A percentile compares a stretch with the other conserved stretches of the same genome.
These are phyloP conservation scores for Picea mariana DNA, from an alignment of 83 land plant genomes.

Conservation along the genomic window DNA sequence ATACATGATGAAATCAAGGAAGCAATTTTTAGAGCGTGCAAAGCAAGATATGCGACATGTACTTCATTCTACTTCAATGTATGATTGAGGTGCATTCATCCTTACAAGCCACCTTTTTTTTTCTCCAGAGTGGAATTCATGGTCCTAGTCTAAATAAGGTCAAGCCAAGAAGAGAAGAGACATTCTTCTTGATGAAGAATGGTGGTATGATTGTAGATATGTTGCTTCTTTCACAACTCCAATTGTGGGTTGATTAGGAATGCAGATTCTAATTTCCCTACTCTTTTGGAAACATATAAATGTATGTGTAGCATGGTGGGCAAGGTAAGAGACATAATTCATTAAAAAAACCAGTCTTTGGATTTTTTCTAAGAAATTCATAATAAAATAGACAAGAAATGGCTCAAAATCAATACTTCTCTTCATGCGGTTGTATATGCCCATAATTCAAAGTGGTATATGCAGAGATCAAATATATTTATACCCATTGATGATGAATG, in stretches of 20 bases:
- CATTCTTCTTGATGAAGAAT: not conserved
- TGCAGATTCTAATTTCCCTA: not conserved
- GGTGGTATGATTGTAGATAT: not conserved
- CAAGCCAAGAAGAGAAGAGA: not conserved
- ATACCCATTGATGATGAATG: too few species aligned
- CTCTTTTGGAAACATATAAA: too few species aligned
- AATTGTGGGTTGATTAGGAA: not conserved
- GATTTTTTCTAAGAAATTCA: too few species aligned
- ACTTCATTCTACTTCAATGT: not conserved
- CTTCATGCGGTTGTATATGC: too few species aligned
- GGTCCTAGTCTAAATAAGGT: not conserved
- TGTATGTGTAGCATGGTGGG: too few species aligned
- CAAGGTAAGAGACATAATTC: too few species aligned
- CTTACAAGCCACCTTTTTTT: not conserved
- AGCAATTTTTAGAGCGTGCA: not conserved
- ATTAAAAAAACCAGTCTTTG: too few species aligned
- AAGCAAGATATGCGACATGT: not conserved
- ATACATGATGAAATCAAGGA: too few species aligned
- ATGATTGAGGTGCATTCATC: not conserved
- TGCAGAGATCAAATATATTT: too few species aligned
- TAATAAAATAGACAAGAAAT: too few species aligned
- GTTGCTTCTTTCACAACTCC: not conserved
- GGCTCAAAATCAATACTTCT: too few species aligned
- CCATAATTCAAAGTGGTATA: too few species aligned
- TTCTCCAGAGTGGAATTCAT: not conserved